phyloP scores from a whole-genome alignment of 345 rosid genomes.

The Cardamine occulta region DNA sequence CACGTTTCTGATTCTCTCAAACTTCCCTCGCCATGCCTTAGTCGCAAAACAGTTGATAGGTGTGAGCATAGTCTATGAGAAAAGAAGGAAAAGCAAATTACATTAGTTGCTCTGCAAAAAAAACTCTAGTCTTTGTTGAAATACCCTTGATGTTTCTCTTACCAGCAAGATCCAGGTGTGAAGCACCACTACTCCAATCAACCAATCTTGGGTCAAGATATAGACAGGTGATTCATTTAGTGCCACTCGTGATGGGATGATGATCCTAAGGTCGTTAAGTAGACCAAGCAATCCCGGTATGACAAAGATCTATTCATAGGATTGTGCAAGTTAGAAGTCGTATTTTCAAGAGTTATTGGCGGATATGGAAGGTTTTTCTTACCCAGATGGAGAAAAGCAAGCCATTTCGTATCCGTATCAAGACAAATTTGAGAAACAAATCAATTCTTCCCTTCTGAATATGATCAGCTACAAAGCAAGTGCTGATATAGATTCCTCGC shows the following conservation, averaged over 20 bases:
- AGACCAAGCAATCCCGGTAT: too few species aligned
- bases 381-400: constrained; percentile 33
- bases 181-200: constrained; percentile 31
- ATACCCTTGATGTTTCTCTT: neutral
- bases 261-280: too few species aligned
- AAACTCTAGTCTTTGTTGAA: neutral
- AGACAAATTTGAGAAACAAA: constrained; percentile 25
- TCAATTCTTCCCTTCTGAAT: constrained; percentile 22
- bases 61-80: constrained; percentile 14
- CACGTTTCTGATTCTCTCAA: constrained; percentile 12
- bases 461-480: constrained; percentile 20
- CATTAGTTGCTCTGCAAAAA: neutral
- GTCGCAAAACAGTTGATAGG: constrained; percentile 20
- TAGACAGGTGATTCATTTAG: constrained; percentile 27
- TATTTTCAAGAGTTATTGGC: neutral
- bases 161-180: constrained; percentile 30
- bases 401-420: neutral
- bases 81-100: neutral
- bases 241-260: constrained; percentile 30
- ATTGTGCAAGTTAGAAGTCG: constrained; percentile 19
- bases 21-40: constrained; percentile 25
- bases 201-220: constrained; percentile 34
- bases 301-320: constrained; percentile 26
- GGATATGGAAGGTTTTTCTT: neutral
- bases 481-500: neutral